Evolutionary conservation across 225 moss, liverwort and hornwort species (phyloP).

Genomic region (Physcomitrium patens): DNA sequence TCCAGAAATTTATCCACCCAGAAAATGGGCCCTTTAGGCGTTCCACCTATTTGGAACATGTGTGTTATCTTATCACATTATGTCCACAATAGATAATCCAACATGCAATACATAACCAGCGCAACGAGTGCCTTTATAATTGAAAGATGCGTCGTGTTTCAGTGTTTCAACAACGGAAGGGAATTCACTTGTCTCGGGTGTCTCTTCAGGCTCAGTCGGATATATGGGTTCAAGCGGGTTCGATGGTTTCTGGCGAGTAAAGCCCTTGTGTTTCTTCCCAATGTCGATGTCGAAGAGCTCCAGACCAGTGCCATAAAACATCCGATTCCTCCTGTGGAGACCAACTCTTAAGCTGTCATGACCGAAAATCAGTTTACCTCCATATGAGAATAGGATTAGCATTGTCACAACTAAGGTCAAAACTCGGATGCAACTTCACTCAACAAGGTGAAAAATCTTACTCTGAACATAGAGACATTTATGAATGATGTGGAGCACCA

Average conservation of each 20-base stretch:
- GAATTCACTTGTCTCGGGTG: constrained; percentile 72
- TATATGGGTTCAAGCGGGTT: constrained; percentile 90
- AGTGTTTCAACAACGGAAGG: background rate
- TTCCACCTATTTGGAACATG: background rate
- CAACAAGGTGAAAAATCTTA: background rate
- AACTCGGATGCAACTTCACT: background rate
- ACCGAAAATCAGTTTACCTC: background rate
- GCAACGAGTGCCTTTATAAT: background rate
- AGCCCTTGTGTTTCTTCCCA: constrained; percentile 79
- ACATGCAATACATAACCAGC: background rate
- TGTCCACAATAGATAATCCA: background rate
- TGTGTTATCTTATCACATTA: background rate
- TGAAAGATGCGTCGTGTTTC: accelerated
- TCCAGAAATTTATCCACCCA: background rate
- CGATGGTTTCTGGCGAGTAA: constrained; percentile 71
- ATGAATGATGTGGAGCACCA: background rate
- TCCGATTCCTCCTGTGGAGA: constrained; percentile 62
- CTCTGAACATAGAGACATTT: constrained; percentile 2
- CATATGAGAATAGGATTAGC: background rate
- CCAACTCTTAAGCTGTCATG: background rate
- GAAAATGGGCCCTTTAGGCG: background rate
- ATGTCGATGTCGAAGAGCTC: constrained; percentile 85
- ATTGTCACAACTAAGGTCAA: background rate
- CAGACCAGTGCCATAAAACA: constrained; percentile 64
- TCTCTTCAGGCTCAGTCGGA: constrained; percentile 72